A percentile compares a stretch with the other conserved stretches of the same genome.
Evolutionary conservation across 371 early-diverging fungal species (phyloP).

Genomic region (Mortierella sp.): DNA sequence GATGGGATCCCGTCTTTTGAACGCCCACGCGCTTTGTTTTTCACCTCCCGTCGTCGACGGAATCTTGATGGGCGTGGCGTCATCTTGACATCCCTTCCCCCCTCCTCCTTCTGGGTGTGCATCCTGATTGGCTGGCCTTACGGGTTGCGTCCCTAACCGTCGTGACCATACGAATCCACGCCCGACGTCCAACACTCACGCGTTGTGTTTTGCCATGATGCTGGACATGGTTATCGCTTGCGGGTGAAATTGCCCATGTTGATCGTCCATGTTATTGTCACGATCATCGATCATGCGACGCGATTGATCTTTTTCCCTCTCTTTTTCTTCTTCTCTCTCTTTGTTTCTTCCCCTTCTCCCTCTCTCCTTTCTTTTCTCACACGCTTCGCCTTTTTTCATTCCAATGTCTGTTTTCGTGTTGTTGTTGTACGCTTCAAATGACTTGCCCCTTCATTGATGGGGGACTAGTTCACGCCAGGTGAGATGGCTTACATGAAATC

Average conservation of each 20-base stretch:
- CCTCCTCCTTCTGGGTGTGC: too few species aligned
- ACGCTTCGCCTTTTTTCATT: too few species aligned
- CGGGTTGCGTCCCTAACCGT: too few species aligned
- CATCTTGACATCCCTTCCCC: neutral
- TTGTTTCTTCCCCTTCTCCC: neutral
- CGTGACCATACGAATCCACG: too few species aligned
- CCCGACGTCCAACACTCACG: neutral
- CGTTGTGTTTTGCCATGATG: neutral
- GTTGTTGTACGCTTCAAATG: too few species aligned
- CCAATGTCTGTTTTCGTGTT: too few species aligned
- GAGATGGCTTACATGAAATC: slow-evolving; percentile 25
- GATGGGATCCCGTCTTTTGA: slow-evolving; percentile 1
- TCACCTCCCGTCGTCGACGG: neutral
- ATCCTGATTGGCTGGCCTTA: neutral
- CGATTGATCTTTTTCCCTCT: neutral
- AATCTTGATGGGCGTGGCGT: slow-evolving; percentile 2
- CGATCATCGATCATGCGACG: too few species aligned
- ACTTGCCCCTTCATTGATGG: neutral
- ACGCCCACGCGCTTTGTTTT: neutral
- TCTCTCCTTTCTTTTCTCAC: too few species aligned
- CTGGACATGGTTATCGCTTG: too few species aligned
- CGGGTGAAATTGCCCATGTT: too few species aligned
- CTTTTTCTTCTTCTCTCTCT: slow-evolving; percentile 6
- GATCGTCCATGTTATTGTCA: too few species aligned
- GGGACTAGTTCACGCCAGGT: slow-evolving; percentile 20